These are phyloP conservation scores for Rhizopus microsporus DNA, from an alignment of 371 early-diverging fungal genomes.

Conservation along the genomic window DNA sequence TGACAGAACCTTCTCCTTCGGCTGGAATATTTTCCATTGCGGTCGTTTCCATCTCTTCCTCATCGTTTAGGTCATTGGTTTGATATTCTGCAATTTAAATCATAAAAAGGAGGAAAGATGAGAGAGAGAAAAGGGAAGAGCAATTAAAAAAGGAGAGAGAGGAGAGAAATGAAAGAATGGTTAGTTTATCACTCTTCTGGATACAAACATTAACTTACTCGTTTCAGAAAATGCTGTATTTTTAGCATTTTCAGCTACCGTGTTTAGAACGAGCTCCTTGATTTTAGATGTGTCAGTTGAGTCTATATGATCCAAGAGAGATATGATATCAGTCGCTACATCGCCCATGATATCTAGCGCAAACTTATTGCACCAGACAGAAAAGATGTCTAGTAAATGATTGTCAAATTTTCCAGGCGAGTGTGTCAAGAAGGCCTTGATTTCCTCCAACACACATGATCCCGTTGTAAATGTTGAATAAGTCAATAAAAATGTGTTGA, in stretches of 20 bases:
- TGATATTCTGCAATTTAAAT: background rate
- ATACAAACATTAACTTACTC: background rate
- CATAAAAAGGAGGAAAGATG: background rate
- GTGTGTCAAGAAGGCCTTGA: slow-evolving; percentile 39
- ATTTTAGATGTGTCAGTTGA: slow-evolving; percentile 9
- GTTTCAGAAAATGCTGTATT: slow-evolving; percentile 7
- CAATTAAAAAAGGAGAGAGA: slow-evolving; percentile 2
- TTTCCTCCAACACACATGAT: slow-evolving; percentile 48
- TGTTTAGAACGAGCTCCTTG: slow-evolving; percentile 33
- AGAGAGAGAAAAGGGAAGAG: background rate
- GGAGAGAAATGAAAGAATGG: slow-evolving; percentile 2
- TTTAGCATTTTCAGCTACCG: slow-evolving; percentile 32
- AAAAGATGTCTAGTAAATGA: slow-evolving; percentile 31
- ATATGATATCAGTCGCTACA: slow-evolving; percentile 40
- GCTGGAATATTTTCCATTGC: slow-evolving; percentile 19
- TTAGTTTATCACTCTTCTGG: background rate
- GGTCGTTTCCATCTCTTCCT: background rate
- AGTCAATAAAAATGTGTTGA: slow-evolving; percentile 57
- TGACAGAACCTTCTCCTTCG: slow-evolving; percentile 27
- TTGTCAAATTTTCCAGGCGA: background rate
- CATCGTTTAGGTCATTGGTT: background rate
- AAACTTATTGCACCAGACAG: slow-evolving; percentile 32
- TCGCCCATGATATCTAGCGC: slow-evolving; percentile 44
- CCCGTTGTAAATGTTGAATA: slow-evolving; percentile 62
- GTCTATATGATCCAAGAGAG: slow-evolving; percentile 27